phyloP scores from a whole-genome alignment of 1,284 basidiomycete species.

The Pholiota adiposa region DNA sequence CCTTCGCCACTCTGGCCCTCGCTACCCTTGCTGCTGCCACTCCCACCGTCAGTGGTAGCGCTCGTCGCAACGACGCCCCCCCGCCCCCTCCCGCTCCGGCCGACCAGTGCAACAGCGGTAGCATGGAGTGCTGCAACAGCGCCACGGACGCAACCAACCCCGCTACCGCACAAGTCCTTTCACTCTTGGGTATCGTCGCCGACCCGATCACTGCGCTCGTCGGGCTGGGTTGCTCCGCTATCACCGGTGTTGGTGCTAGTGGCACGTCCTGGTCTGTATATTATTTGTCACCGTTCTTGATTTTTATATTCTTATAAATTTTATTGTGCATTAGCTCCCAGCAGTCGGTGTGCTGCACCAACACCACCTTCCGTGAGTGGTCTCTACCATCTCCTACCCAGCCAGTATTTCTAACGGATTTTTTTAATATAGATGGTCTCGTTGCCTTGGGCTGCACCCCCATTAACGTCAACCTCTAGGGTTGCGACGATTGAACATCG shows the following conservation, averaged over 20 bases:
- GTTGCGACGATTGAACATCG: no score
- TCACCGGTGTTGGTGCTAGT: conserved; percentile 24
- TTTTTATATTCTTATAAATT: not conserved
- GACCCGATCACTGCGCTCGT: conserved; percentile 25
- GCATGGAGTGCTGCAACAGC: conserved; percentile 28
- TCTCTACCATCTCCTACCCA: not conserved
- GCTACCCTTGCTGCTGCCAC: not conserved
- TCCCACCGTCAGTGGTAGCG: not conserved
- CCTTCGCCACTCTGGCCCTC: not conserved
- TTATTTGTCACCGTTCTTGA: not conserved
- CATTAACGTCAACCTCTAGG: not conserved
- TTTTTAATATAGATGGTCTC: not conserved
- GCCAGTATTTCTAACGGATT: not conserved
- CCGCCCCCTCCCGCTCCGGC: no score
- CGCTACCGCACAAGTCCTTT: conserved; percentile 17
- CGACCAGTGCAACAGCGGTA: conserved; percentile 31
- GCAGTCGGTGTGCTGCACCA: conserved; percentile 29
- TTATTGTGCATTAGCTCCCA: conserved; percentile 18
- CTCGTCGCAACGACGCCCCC: not conserved
- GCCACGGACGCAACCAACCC: conserved; percentile 12
- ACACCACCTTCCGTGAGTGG: conserved; percentile 26
- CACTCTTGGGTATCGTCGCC: conserved; percentile 26
- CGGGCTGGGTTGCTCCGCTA: conserved; percentile 29
- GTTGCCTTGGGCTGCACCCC: conserved; percentile 1
- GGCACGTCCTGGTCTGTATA: conserved; percentile 24